Evolutionary conservation across 1,284 basidiomycete species (phyloP), one percentile per base, ranked within the genome.

Genomic region (Fomitopsis schrenkii): DNA sequence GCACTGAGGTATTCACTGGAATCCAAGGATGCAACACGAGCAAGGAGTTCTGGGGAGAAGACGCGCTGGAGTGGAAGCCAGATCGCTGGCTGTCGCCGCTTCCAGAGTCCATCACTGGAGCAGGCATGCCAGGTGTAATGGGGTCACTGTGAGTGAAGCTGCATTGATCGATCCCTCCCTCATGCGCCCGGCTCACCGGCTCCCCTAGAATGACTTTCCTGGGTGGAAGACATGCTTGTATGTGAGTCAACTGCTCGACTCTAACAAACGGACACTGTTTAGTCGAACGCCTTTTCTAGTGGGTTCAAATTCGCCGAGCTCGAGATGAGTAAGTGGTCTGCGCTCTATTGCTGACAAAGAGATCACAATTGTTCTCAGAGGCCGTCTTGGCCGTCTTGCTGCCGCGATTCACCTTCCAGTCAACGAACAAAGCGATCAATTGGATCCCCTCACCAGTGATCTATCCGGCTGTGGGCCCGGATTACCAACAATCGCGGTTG

Each of bases 31-130:
- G 83, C 48, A 85, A 87, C 66, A 67, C 74, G 8, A 69, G 74
- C 44, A 77, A 76, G 61, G 70, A 73, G 2, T 70, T 86, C 5
- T 87, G 85, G 85, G 85, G 85, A 3, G 75, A 79, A 46, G 84
- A 86, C 66, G 79, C 81, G 3, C 61, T 63, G 26, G 78, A 83
- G 57, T 86, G 81, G 74, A 81, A 71, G 79, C 71, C 71, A 0
- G 71, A 72, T 52, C 68, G 72, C 9, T 73, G 72, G 71, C 61
- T 74, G 4, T 59, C 63, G 12, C 63, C 66, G 10, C 62, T 70
- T 2, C 68, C 69, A 1, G 33, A 44, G 2, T 53, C 63, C 0
- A 52, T 70, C 22, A 63, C 56, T 8, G 62, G 63, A 2, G 67
- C 66, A 3, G 62, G 59, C 28, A 58, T 72, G 1, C 71, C 69